These are phyloP conservation scores for Erigeron canadensis DNA, from an alignment of 129 eudicot species.

Conservation along the genomic window DNA sequence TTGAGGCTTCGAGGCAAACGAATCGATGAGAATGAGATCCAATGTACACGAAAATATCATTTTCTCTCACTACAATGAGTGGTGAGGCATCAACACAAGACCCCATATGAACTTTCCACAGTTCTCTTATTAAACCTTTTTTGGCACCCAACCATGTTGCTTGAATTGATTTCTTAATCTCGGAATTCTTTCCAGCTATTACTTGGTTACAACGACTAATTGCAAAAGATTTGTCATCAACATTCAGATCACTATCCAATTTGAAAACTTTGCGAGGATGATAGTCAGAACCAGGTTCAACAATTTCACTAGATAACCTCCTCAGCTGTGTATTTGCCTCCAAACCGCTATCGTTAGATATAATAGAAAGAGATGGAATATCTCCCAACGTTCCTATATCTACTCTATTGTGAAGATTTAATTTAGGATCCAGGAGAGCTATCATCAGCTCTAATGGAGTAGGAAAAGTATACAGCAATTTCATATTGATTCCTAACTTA, in stretches of 20 bases:
- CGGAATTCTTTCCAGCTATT: slow-evolving; percentile 36
- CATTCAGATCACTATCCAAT: slow-evolving; percentile 36
- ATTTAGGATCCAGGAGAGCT: slow-evolving; percentile 44
- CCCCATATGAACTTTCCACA: slow-evolving; percentile 75
- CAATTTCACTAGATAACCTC: slow-evolving; percentile 24
- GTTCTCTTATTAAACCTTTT: slow-evolving; percentile 41
- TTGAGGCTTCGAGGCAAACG: slow-evolving; percentile 62
- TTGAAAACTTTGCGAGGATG: slow-evolving; percentile 41
- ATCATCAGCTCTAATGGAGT: slow-evolving; percentile 59
- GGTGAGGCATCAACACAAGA: slow-evolving; percentile 99
- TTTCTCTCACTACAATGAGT: slow-evolving; percentile 58
- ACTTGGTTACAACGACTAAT: slow-evolving; percentile 67
- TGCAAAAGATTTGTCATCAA: slow-evolving; percentile 41
- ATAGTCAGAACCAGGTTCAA: slow-evolving; percentile 24
- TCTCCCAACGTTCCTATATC: slow-evolving; percentile 28
- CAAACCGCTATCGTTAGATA: slow-evolving; percentile 9
- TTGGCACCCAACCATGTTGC: slow-evolving; percentile 36
- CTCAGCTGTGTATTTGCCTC: slow-evolving; percentile 28
- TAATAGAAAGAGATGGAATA: slow-evolving; percentile 20
- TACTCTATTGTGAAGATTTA: slow-evolving; percentile 21
- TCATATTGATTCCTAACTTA: slow-evolving; percentile 82
- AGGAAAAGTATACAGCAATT: slow-evolving; percentile 62
- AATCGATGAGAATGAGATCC: slow-evolving; percentile 89
- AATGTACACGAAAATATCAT: slow-evolving; percentile 54
- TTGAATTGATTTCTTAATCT: slow-evolving; percentile 29